A percentile compares a stretch with the other conserved stretches of the same genome.
Evolutionary conservation across 148 eudicot genomes (phyloP).

Genomic region (Fagopyrum esculentum): DNA sequence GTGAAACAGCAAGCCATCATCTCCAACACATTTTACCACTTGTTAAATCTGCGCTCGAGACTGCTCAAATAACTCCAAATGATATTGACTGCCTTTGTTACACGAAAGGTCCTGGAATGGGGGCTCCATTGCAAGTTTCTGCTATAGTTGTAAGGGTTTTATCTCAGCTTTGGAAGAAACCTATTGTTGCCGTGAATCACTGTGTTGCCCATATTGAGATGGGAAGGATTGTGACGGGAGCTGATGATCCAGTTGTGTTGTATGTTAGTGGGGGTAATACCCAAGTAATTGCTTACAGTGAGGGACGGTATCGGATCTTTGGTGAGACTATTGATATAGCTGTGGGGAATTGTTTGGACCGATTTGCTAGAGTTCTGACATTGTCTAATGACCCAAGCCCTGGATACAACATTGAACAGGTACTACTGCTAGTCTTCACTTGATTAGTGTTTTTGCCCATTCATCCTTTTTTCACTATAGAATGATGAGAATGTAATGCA

Average conservation of each 20-base stretch:
- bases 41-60: conserved; percentile 53
- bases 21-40: conserved; percentile 67
- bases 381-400: conserved; percentile 95
- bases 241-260: conserved; percentile 81
- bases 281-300: conserved; percentile 92
- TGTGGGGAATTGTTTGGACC: conserved; percentile 91
- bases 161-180: conserved; percentile 92
- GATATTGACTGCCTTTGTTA: conserved; percentile 89
- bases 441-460: background rate
- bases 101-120: conserved; percentile 98
- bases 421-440: conserved; percentile 11
- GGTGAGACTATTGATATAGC: conserved; percentile 99
- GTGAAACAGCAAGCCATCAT: conserved; percentile 95
- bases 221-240: conserved; percentile 95
- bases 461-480: background rate
- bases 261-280: conserved; percentile 98
- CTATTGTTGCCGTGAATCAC: conserved; percentile 82
- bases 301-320: conserved; percentile 85
- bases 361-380: conserved; percentile 81
- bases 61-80: conserved; percentile 49
- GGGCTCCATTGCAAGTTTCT: conserved; percentile 79
- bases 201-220: conserved; percentile 97
- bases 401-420: conserved; percentile 97
- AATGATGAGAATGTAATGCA: background rate
- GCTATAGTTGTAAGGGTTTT: conserved; percentile 77